Conservation (phyloP, 1,139 yeast genomes). For the Torulaspora pretoriensis region DNA sequence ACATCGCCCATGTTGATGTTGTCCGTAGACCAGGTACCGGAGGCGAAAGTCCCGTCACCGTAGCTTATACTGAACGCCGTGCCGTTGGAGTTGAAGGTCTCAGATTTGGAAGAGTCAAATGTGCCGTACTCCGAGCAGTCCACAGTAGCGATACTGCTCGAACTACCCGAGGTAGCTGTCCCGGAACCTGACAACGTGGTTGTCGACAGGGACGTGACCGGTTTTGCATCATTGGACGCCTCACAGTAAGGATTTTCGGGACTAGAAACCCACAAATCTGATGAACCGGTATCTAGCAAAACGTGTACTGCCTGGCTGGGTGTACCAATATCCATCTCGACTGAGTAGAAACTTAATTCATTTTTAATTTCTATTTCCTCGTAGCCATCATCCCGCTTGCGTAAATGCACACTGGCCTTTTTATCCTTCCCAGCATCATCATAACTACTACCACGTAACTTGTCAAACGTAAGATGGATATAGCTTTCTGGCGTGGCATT, state of each 20-base stretch:
- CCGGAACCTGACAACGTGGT: conserved; percentile 1
- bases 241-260: conserved; percentile 27
- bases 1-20: conserved; percentile 40
- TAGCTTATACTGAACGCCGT: conserved; percentile 49
- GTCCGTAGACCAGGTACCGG: conserved; percentile 60
- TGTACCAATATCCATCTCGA: conserved; percentile 48
- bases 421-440: conserved; percentile 10
- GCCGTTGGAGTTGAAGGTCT: conserved; percentile 45
- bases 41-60: conserved; percentile 56
- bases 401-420: conserved; percentile 6
- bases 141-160: conserved; percentile 23
- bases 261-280: conserved; percentile 58
- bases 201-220: conserved; percentile 1
- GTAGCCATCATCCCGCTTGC: conserved; percentile 12
- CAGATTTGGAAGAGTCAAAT: conserved; percentile 46
- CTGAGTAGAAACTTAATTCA: conserved; percentile 47
- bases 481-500: neutral
- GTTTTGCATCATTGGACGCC: neutral
- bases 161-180: conserved; percentile 11
- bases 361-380: conserved; percentile 42
- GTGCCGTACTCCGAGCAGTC: conserved; percentile 39
- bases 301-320: conserved; percentile 49
- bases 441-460: conserved; percentile 11
- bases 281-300: conserved; percentile 64
- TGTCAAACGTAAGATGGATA: conserved; percentile 12